Base-by-base conservation (phyloP, 345 rosid genomes). In the Euphorbia pulcherrima region DNA sequence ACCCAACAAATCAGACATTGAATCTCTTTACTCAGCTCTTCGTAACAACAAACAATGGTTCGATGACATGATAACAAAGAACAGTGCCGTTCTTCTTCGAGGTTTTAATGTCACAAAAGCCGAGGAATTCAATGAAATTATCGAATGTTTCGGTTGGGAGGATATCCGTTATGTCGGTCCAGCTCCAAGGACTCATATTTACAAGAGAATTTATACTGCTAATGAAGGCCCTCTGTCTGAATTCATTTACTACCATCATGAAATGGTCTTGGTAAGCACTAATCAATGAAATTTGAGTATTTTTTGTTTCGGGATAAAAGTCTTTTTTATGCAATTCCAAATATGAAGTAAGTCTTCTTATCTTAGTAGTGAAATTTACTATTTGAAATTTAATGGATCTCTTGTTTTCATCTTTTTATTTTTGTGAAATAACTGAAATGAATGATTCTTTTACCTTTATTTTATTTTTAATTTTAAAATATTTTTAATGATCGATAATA, bases 161-260 rank as follows among this genome's bases (percentile, higher is more conserved):
- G 81, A 85, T 53, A 78, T 82, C 10, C 80, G 85, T 13, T 88
- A 88, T 51, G 72, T 85, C 0, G 88, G 88, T 0, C 88, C 93
- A 0, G 92, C 86, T 0, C 84, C 85, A 0, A 56, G 90, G 47
- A 84, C 88, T n/a, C 81, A 88, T 27, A 59, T 85, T 8, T 67
- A 85, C 55, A 85, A 85, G 62, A 78, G 88, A 37, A 80, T 88
- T 6, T 88, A 87, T 85, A 88, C 88, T 1, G 93, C 93, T 35
- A 85, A 84, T 48, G 93, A 88, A 75, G 93, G 93, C 8, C 92
- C 90, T 4, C 74, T 85, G 18, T 88, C 87, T 13, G 92, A 85
- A 65, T 84, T 85, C 83, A 77, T 85, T 1, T 83, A 77, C 79
- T 88, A 81, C 80, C 92, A 88, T 68, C 88, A 88, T 63, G 92